These are phyloP conservation scores for Coriaria nepalensis DNA, from an alignment of 306 rosid genomes.

Conservation along the genomic window DNA sequence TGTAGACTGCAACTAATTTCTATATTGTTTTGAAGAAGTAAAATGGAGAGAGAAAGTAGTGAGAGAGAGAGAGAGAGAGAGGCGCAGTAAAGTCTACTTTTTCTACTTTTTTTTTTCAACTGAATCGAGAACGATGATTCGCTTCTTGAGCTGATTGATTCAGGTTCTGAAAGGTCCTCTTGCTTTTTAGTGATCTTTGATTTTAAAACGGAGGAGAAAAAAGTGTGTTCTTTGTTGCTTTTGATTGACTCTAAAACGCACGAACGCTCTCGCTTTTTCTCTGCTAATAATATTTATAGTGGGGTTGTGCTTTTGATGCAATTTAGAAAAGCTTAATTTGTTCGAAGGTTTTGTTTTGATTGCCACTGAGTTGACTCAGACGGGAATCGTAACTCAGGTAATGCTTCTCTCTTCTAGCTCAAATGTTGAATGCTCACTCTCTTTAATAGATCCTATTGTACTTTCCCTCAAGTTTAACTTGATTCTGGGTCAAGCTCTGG, in stretches of 20 bases:
- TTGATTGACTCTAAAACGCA: slow-evolving; percentile 11
- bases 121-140: slow-evolving; percentile 37
- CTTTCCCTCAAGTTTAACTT: slow-evolving; percentile 6
- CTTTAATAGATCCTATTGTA: slow-evolving; percentile 8
- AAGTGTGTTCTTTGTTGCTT: not conserved
- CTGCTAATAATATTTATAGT: slow-evolving; percentile 4
- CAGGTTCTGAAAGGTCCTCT: slow-evolving; percentile 34
- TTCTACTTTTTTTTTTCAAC: slow-evolving; percentile 28
- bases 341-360: slow-evolving; percentile 10
- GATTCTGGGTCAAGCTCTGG: slow-evolving; percentile 7
- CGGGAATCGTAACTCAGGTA: slow-evolving; percentile 34
- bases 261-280: slow-evolving; percentile 2
- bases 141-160: slow-evolving; percentile 22
- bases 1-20: too few species aligned
- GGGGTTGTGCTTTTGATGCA: slow-evolving; percentile 13
- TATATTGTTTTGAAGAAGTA: too few species aligned
- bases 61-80: not conserved
- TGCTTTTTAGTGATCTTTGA: slow-evolving; percentile 28
- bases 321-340: slow-evolving; percentile 3
- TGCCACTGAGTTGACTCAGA: slow-evolving; percentile 30
- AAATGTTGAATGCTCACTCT: slow-evolving; percentile 12
- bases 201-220: slow-evolving; percentile 8
- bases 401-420: slow-evolving; percentile 18
- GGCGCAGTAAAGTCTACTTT: slow-evolving; percentile 7
- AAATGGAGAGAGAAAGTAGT: not conserved